Base-by-base conservation (phyloP, 345 rosid species). In the Boechera divaricarpa region DNA sequence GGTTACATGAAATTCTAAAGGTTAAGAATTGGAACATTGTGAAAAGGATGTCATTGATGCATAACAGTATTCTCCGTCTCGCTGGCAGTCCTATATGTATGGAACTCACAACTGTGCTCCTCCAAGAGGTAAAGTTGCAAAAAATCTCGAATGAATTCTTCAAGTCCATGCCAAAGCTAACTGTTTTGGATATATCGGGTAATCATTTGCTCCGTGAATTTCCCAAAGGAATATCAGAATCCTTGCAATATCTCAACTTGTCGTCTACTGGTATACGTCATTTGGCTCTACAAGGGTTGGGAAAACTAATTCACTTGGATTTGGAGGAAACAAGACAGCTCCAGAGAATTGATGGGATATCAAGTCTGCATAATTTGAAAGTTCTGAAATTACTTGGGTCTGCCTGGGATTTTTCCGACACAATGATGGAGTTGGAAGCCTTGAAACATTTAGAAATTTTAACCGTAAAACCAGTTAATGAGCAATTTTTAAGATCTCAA, bases 121-220 rank as follows among this genome's bases (percentile, higher is more conserved):
- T 28, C 2, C 29, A 2, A 28, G 0, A 28, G 2, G 3, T 2
- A 2, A 28, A 2, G 26, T 12, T 77, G 75, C 31, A 10, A 45
- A 55, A 7, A 2, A 73, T 79, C 6, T 44, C 72, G 44, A 5
- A 6, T 24, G 63, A 32, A 9, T 83, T 72, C 62, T 79, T 69
- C 66, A 58, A 35, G 6, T 82, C 3, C 35, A 79, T 82, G 85
- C 77, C 79, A 13, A 41, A 12, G 15, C n/a, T 82, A 51, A 44
- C 21, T 63, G 81, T 79, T 32, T 54, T 79, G 70, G 73, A 82
- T 33, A 39, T 76, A 44, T 76, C 84, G 2, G 21, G 10, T 29
- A 73, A 77, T 57, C 11, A 15, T 1, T 0, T 7, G 2, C 7
- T 59, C 9, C 0, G 0, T 1, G 51, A 52, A 44, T 9, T 67